A percentile compares a stretch with the other conserved stretches of the same genome.
Conservation (phyloP, 225 moss, liverwort and hornwort genomes). For the Pleurozium schreberi region DNA sequence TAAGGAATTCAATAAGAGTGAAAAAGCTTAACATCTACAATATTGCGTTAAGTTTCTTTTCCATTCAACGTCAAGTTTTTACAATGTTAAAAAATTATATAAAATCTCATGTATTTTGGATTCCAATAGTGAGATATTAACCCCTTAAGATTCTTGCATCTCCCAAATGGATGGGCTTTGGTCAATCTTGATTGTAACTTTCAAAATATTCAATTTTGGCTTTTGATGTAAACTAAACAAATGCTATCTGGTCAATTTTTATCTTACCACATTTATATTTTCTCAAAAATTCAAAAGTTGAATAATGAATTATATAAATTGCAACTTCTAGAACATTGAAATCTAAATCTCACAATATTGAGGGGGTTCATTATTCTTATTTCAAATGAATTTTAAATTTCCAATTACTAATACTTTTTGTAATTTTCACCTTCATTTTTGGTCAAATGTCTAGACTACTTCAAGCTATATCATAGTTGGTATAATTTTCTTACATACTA, state of each 20-base stretch:
- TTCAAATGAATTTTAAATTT: neutral
- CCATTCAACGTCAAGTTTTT: neutral
- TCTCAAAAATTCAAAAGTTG: neutral
- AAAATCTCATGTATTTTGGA: neutral
- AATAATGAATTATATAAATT: neutral
- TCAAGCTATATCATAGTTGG: neutral
- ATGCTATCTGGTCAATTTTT: neutral
- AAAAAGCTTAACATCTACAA: too few species aligned
- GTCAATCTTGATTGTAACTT: neutral
- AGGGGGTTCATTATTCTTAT: neutral
- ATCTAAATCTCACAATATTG: neutral
- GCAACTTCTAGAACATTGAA: neutral
- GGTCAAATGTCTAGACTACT: neutral
- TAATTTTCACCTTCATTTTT: too few species aligned
- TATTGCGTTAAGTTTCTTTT: neutral
- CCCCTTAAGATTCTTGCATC: fast-evolving
- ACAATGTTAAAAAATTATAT: neutral
- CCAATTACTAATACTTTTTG: neutral
- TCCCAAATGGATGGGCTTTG: neutral
- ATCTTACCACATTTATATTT: neutral
- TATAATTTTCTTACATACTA: neutral
- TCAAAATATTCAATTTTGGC: neutral
- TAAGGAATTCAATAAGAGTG: too few species aligned
- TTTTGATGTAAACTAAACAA: neutral
- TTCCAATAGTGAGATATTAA: neutral